Evolutionary conservation across 257 asterid genomes (phyloP).

Genomic region (Pogostemon cablin): DNA sequence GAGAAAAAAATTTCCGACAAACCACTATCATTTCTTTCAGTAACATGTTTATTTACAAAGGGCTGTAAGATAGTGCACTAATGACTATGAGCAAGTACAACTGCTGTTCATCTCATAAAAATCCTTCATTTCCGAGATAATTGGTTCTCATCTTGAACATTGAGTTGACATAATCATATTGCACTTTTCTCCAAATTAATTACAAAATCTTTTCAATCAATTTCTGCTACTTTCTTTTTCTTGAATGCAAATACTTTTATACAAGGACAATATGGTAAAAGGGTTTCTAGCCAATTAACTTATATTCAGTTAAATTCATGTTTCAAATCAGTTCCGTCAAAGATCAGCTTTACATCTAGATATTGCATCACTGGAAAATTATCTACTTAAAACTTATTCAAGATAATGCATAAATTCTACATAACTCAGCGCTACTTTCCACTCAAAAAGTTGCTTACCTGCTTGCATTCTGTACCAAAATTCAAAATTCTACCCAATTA

Average conservation of each 20-base stretch:
- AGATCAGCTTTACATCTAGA: conserved; percentile 7
- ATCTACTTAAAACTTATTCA: conserved; percentile 1
- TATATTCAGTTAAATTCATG: neutral
- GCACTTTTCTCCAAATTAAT: neutral
- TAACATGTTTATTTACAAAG: no score
- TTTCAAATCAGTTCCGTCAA: neutral
- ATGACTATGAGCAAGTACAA: no score
- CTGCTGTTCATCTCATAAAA: neutral
- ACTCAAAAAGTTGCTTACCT: neutral
- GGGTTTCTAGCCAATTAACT: neutral
- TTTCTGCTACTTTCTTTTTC: neutral
- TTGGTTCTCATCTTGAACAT: neutral
- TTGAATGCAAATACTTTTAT: neutral
- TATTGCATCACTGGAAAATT: neutral
- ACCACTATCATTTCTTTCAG: conserved; percentile 4
- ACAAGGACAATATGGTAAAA: neutral
- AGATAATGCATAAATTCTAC: no score
- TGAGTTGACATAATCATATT: neutral
- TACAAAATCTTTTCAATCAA: neutral
- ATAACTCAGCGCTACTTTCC: conserved; percentile 1
- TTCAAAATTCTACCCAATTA: conserved; percentile 12
- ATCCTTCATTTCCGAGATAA: conserved; percentile 4
- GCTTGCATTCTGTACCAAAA: neutral
- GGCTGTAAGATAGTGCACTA: no score
- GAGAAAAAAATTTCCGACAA: neutral